A percentile compares a stretch with the other conserved stretches of the same genome.
phyloP scores from a whole-genome alignment of 768 basidiomycete genomes.

The Lactarius psammicola region DNA sequence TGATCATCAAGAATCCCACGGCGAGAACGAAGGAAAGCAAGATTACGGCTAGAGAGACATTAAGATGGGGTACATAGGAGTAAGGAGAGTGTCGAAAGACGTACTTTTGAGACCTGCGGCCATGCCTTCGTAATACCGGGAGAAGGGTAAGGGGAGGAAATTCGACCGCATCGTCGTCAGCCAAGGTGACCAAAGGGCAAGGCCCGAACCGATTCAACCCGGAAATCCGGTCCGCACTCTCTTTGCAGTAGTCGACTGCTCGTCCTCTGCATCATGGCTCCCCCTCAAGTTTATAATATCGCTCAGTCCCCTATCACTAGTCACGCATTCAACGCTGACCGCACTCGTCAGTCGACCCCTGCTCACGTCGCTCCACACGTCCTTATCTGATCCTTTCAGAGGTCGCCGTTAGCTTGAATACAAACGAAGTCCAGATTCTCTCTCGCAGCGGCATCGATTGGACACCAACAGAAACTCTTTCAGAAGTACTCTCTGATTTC shows the following conservation, averaged over 20 bases:
- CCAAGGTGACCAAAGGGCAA: not conserved
- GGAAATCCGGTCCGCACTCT: not conserved
- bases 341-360: conserved; percentile 61
- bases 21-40: conserved; percentile 96
- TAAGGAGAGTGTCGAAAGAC: not conserved
- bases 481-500: conserved; percentile 61
- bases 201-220: not conserved
- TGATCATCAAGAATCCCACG: conserved; percentile 95
- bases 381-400: conserved; percentile 47
- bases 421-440: conserved; percentile 84
- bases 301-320: conserved; percentile 84
- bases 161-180: conserved; percentile 10
- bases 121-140: conserved; percentile 24
- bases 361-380: conserved; percentile 19
- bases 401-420: conserved; percentile 88
- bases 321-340: conserved; percentile 89
- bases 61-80: conserved; percentile 4
- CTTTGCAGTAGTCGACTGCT: conserved; percentile 78
- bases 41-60: conserved; percentile 70
- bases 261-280: conserved; percentile 76
- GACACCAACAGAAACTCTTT: conserved; percentile 69
- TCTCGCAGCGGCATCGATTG: conserved; percentile 64
- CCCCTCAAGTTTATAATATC: conserved; percentile 74
- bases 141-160: conserved; percentile 6
- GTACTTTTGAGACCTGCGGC: conserved; percentile 30